Conservation (phyloP, 2,329 filamentous ascomycete genomes). For the Nemania bipapillata region DNA sequence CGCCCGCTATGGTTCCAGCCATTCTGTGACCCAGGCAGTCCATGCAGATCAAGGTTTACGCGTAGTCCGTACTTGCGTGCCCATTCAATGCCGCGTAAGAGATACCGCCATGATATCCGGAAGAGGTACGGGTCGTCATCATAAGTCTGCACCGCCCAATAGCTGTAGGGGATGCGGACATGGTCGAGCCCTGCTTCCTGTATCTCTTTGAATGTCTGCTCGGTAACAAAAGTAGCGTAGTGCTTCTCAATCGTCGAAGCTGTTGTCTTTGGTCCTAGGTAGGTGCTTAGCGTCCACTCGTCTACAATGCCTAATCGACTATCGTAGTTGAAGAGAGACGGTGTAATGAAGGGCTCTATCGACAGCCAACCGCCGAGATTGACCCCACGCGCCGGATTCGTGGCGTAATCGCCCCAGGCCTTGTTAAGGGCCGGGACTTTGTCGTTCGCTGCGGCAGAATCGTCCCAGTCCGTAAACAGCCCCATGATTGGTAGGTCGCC, state of each 20-base stretch:
- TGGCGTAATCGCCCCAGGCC: conserved; percentile 79
- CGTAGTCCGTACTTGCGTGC: conserved; percentile 90
- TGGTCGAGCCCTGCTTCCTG: conserved; percentile 90
- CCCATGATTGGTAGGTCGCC: conserved; percentile 93
- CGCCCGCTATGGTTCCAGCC: conserved; percentile 97
- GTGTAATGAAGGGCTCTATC: conserved; percentile 94
- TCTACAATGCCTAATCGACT: conserved; percentile 76
- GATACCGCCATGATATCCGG: conserved; percentile 89
- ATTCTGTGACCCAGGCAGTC: conserved; percentile 91
- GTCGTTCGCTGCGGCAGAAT: conserved; percentile 79
- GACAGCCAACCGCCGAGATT: conserved; percentile 95
- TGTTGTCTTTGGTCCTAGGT: conserved; percentile 74
- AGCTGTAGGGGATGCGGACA: conserved; percentile 93
- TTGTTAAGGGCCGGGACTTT: conserved; percentile 82
- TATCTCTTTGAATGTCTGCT: conserved; percentile 85
- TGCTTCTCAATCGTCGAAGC: conserved; percentile 82
- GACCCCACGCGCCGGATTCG: conserved; percentile 84
- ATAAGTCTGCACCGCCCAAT: conserved; percentile 92
- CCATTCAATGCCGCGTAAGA: conserved; percentile 92
- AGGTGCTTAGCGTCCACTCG: conserved; percentile 81
- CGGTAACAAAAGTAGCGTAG: conserved; percentile 88
- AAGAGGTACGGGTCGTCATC: conserved; percentile 87
- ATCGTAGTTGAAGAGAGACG: conserved; percentile 83
- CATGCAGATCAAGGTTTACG: conserved; percentile 92
- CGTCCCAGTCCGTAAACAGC: conserved; percentile 84